Evolutionary conservation across 345 rosid species (phyloP), one percentile per base, ranked within the genome.

Genomic region (Syzygium jambos): DNA sequence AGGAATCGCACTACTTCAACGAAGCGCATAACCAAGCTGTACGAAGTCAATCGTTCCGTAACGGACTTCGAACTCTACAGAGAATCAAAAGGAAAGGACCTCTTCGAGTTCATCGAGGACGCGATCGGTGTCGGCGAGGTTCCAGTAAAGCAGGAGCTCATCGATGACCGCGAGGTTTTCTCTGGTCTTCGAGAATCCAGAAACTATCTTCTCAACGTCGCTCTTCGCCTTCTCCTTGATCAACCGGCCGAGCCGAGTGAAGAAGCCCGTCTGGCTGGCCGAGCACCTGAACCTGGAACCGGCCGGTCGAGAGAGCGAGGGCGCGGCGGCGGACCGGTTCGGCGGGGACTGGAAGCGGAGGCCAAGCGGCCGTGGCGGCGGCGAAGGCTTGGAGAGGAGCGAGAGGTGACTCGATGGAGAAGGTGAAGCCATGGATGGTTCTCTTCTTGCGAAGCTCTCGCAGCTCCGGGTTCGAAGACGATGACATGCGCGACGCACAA

Each of bases 61-160:
- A 34, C 46, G 23, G 46, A 30, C 23, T 68, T 30, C 78, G 41
- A 34, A 68, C 46, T 68, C 80, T 68, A 68, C 80, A 68, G 46
- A 68, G 12, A 68, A 68, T 68, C 11, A 68, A 9, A 34, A 68
- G 16, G 30, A 49, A 63, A 52, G 51, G 51, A 97, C 99, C 98
- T 96, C 99, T 94, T 97, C 99, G 38, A 97, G 93, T 56, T 96
- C 98, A 90, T 97, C 99, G 86, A 96, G 98, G 86, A 97, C 96
- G 68, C 94, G 93, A 93, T 97, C 99, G 21, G 98, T 96, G 84
- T 97, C 98, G 29, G 96, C 92, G 29, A 97, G 98, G 92, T 97
- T 97, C 99, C 98, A 97, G 91, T 93, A 97, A 52, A 97, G 97
- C 19, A 97, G 92, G 55, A 97, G 98, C 91, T 97, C 98, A 78